phyloP scores from a whole-genome alignment of 2,329 filamentous ascomycete species.

The Didymella pinodella region DNA sequence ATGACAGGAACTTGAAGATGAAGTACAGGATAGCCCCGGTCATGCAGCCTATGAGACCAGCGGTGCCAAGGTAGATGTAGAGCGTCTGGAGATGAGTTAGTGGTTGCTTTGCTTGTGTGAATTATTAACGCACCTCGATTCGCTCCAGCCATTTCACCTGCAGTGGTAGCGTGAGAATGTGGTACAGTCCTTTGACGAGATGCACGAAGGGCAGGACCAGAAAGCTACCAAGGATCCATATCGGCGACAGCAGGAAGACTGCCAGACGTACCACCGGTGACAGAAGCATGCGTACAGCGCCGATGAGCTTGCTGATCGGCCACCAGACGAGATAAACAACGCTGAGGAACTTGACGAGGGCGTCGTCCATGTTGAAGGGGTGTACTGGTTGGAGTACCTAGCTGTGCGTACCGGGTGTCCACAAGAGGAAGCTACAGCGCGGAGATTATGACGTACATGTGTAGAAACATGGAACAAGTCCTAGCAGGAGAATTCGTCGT shows the following conservation, averaged over 20 bases:
- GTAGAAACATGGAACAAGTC: not conserved
- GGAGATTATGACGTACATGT: slow-evolving; percentile 19
- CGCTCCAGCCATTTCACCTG: slow-evolving; percentile 55
- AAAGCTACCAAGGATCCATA: slow-evolving; percentile 58
- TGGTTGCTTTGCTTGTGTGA: not conserved
- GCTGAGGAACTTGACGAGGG: slow-evolving; percentile 38
- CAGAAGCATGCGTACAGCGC: slow-evolving; percentile 25
- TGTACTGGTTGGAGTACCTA: not conserved
- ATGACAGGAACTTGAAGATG: slow-evolving; percentile 63
- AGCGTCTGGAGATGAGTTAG: slow-evolving; percentile 49
- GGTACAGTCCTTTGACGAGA: slow-evolving; percentile 54
- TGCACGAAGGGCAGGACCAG: slow-evolving; percentile 61
- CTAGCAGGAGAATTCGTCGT: too few relatives aligned
- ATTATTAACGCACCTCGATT: slow-evolving; percentile 61
- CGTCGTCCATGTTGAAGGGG: slow-evolving; percentile 38
- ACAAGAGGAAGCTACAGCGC: slow-evolving; percentile 14
- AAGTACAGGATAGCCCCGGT: slow-evolving; percentile 68
- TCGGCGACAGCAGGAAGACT: slow-evolving; percentile 52
- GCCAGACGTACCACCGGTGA: not conserved
- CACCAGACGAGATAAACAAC: slow-evolving; percentile 49
- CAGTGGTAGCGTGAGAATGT: slow-evolving; percentile 58
- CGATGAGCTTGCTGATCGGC: slow-evolving; percentile 50
- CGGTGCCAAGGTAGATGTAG: slow-evolving; percentile 69
- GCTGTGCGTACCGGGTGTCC: not conserved
- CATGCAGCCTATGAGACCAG: slow-evolving; percentile 70